phyloP scores from a whole-genome alignment of 768 basidiomycete species.

The Pisolithus sp. region DNA sequence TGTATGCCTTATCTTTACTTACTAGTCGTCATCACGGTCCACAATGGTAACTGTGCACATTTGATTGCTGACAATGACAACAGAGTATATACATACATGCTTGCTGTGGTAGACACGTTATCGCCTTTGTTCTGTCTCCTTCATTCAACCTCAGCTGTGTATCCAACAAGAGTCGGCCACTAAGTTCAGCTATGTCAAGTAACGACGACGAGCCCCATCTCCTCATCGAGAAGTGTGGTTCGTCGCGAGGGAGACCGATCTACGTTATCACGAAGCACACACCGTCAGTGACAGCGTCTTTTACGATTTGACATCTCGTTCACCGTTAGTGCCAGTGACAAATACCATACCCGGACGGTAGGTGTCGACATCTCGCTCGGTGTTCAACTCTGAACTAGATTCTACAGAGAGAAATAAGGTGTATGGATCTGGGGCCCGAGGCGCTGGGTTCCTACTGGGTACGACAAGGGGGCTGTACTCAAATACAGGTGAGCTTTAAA shows the following conservation, averaged over 20 bases:
- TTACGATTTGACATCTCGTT: constrained; percentile 7
- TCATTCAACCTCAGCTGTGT: constrained; percentile 15
- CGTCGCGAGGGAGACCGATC: constrained; percentile 36
- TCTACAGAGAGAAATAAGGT: constrained; percentile 35
- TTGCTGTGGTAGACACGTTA: constrained; percentile 20
- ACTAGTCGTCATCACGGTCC: constrained; percentile 7
- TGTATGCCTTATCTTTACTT: constrained; percentile 19
- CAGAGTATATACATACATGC: constrained; percentile 26
- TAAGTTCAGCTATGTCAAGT: constrained; percentile 18
- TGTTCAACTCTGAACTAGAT: background rate
- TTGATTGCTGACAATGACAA: constrained; percentile 20
- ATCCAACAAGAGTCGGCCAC: constrained; percentile 7
- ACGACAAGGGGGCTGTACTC: constrained; percentile 34
- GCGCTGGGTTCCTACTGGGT: constrained; percentile 37
- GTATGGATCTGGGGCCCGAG: constrained; percentile 37
- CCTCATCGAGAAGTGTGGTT: constrained; percentile 37
- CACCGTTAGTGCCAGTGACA: constrained; percentile 25
- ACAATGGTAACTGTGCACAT: constrained; percentile 17
- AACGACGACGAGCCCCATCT: constrained; percentile 28
- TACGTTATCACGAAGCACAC: constrained; percentile 38
- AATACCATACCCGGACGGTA: constrained; percentile 30
- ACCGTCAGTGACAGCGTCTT: constrained; percentile 28
- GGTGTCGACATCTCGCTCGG: constrained; percentile 8
- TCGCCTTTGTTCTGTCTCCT: constrained; percentile 20
- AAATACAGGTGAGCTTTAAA: constrained; percentile 31